phyloP scores from a whole-genome alignment of 495 filamentous ascomycete species.

The Polyplosphaeria fusca region DNA sequence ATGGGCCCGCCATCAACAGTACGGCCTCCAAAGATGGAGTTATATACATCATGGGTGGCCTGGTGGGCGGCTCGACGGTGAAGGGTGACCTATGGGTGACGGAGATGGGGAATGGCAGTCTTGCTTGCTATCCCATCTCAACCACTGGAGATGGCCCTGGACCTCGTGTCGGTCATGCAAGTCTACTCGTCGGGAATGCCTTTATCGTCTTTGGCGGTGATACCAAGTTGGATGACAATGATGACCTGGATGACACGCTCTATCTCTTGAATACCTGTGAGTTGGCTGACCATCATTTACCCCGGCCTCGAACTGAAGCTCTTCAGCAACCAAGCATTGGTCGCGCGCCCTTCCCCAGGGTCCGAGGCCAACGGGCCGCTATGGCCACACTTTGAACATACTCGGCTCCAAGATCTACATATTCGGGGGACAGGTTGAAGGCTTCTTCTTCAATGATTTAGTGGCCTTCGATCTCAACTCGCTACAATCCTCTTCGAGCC shows the following conservation, averaged over 20 bases:
- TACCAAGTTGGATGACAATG: conserved; percentile 90
- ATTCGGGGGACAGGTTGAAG: conserved; percentile 97
- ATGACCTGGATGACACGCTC: conserved; percentile 88
- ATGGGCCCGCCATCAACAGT: conserved; percentile 94
- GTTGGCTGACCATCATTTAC: conserved; percentile 34
- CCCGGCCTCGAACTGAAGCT: background rate
- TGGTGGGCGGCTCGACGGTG: conserved; percentile 89
- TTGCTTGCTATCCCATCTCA: conserved; percentile 86
- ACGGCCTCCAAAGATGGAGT: conserved; percentile 92
- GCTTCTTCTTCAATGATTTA: conserved; percentile 97
- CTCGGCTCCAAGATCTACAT: conserved; percentile 94
- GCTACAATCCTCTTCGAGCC: conserved; percentile 79
- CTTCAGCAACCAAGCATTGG: conserved; percentile 91
- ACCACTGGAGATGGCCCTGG: conserved; percentile 93
- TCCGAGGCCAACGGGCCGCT: conserved; percentile 79
- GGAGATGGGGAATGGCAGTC: conserved; percentile 74
- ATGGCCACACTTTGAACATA: conserved; percentile 95
- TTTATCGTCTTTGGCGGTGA: conserved; percentile 99
- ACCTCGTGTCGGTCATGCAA: conserved; percentile 90
- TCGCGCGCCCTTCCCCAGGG: conserved; percentile 84
- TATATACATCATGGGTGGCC: conserved; percentile 95
- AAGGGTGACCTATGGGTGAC: conserved; percentile 98
- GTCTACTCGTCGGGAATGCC: conserved; percentile 93
- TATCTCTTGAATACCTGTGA: conserved; percentile 97
- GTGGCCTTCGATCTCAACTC: conserved; percentile 94